Evolutionary conservation across 202 grass and related monocot genomes (phyloP), one percentile per base, ranked within the genome.

Genomic region (Zoysia matrella): DNA sequence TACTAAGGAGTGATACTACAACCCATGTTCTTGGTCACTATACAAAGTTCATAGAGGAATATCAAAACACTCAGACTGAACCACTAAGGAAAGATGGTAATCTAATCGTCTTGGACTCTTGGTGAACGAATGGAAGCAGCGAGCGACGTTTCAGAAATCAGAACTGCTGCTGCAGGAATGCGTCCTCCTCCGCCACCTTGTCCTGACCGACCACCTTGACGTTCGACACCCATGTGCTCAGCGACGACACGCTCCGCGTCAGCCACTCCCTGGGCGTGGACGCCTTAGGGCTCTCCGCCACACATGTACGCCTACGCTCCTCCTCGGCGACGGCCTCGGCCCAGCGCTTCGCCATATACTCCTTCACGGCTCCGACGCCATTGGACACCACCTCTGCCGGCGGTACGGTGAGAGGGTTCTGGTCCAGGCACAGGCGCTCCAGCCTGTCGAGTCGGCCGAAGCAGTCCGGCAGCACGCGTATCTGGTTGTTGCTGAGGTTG

Each of bases 401-500:
- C n/a, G 89, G 92, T 60, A 95, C 82, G 15, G 56, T 82, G 42
- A 98, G 12, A 45, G 92, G 92, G 74, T 95, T 98, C 87, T 95
- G 87, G 11, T 95, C 96, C 41, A 98, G 74, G 75, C 73, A 82
- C 73, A 98, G 85, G 41, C 76, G 85, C 67, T 83, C 86, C 3
- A 98, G 73, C 46, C 83, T 84, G 15, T 82, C 86, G 3, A 95
- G 86, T 41, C 84, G 86, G 40, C 96, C 91, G 74, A 98, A 98
- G 64, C 72, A 92, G 72, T 88, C 87, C 50, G 92, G 92, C 51
- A 98, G 74, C 16, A 52, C 77, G 43, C 77, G 96, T 54, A 93
- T 95, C 83, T 98, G 89, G 81, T 95, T 98, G 85, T 98, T 95
- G 89, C 92, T 98, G 62, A 98, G 89, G 84, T 98, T 90, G 51